Evolutionary conservation across 1,284 basidiomycete genomes (phyloP).

Genomic region (Naganishia albida): DNA sequence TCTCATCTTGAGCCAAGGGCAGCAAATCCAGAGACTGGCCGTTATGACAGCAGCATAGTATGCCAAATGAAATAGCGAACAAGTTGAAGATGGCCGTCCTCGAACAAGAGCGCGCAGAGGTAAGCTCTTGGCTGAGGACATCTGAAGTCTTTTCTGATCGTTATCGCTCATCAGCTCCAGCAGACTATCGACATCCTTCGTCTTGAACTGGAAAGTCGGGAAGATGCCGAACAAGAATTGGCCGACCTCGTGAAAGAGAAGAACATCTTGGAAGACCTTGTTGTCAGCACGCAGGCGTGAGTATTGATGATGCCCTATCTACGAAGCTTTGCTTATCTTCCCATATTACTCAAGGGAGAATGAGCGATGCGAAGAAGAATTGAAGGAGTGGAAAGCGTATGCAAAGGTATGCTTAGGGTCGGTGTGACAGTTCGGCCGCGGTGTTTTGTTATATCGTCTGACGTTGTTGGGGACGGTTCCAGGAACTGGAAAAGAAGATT

Average conservation of each 20-base stretch:
- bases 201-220: not conserved
- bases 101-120: conserved; percentile 7
- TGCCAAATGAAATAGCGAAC: not conserved
- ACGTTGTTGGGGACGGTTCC: not conserved
- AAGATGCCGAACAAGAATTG: not conserved
- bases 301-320: not conserved
- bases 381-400: conserved; percentile 28
- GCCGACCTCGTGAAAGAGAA: conserved; percentile 22
- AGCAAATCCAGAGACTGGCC: too few relatives aligned
- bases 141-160: not conserved
- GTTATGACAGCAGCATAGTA: too few relatives aligned
- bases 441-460: not conserved
- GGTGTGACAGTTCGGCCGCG: too few relatives aligned
- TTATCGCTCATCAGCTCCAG: not conserved
- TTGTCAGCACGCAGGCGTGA: conserved; percentile 24
- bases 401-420: conserved; percentile 14
- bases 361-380: conserved; percentile 28
- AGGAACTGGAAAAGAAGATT: conserved; percentile 29
- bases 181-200: conserved; percentile 3
- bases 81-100: conserved; percentile 5
- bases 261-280: conserved; percentile 6
- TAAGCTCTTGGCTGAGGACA: not conserved
- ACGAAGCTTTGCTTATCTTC: not conserved
- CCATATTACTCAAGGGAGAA: conserved; percentile 23
- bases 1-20: too few relatives aligned